Percentiles rank a stretch among this genome's conserved stretches.
Evolutionary conservation across 1,284 basidiomycete species (phyloP).

Genomic region (Irpex sp.): DNA sequence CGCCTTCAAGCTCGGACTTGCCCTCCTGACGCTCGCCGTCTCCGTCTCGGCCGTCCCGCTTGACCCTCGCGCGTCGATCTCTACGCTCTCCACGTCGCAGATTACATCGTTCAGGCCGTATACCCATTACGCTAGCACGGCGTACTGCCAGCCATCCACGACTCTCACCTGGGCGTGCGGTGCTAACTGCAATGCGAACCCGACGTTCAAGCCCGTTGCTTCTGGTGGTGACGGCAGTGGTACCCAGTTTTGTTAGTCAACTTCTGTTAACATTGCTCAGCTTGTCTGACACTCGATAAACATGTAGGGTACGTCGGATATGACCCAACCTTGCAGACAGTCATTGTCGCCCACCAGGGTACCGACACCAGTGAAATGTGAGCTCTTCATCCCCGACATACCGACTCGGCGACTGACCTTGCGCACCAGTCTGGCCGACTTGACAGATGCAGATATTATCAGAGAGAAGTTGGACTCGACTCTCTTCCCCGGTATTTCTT

Average conservation of each 20-base stretch:
- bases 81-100: conserved; percentile 36
- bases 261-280: not conserved
- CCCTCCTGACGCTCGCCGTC: conserved; percentile 13
- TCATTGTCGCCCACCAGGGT: conserved; percentile 52
- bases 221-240: conserved; percentile 54
- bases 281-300: not conserved
- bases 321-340: conserved; percentile 35
- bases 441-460: conserved; percentile 53
- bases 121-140: conserved; percentile 52
- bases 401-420: not conserved
- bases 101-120: conserved; percentile 49
- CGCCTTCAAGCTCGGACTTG: not conserved
- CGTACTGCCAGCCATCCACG: conserved; percentile 44
- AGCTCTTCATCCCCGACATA: conserved; percentile 13
- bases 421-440: conserved; percentile 36
- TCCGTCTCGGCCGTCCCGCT: conserved; percentile 17
- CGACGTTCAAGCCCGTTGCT: conserved; percentile 51
- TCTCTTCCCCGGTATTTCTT: conserved; percentile 56
- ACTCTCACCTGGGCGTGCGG: conserved; percentile 60
- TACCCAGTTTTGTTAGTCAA: conserved; percentile 41
- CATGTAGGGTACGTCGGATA: conserved; percentile 42
- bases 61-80: conserved; percentile 28
- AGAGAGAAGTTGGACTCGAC: conserved; percentile 35
- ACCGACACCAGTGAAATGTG: conserved; percentile 47
- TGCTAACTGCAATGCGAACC: conserved; percentile 45